phyloP scores from a whole-genome alignment of 1,284 basidiomycete species.

The Mycena citricolor region DNA sequence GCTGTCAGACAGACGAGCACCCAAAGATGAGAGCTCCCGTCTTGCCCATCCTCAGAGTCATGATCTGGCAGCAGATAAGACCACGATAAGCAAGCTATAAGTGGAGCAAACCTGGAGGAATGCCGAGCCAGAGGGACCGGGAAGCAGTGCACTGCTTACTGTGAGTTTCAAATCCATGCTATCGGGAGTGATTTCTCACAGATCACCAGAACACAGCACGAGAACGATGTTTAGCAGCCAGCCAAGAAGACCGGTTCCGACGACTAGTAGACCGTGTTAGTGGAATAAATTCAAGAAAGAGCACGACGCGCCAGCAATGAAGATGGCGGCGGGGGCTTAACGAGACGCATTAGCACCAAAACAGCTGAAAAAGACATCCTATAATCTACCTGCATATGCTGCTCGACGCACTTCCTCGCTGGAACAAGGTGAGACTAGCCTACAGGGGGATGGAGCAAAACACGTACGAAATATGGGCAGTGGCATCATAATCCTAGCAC shows the following conservation, averaged over 20 bases:
- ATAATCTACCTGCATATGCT: constrained; percentile 69
- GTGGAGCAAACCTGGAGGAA: constrained; percentile 56
- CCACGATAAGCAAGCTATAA: neutral
- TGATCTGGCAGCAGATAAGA: constrained; percentile 49
- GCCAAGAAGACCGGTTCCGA: constrained; percentile 81
- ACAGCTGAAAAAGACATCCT: neutral
- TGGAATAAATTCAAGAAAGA: constrained; percentile 3
- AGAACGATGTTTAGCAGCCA: constrained; percentile 85
- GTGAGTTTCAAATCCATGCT: constrained; percentile 1
- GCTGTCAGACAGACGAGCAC: constrained; percentile 76
- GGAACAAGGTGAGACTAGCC: constrained; percentile 9
- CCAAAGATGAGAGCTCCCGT: constrained; percentile 77
- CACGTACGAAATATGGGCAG: constrained; percentile 84
- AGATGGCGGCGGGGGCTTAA: constrained; percentile 71
- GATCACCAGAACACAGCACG: constrained; percentile 77
- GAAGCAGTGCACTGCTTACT: constrained; percentile 54
- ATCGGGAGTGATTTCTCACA: constrained; percentile 39
- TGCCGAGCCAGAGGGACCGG: constrained; percentile 65
- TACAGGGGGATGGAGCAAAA: neutral
- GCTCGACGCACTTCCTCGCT: constrained; percentile 89
- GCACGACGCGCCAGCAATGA: constrained; percentile 66
- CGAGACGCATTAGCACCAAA: neutral
- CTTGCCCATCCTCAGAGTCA: constrained; percentile 72
- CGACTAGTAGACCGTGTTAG: constrained; percentile 42
- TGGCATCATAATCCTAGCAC: constrained; percentile 64